Percentiles rank a stretch among this genome's conserved stretches.
These are phyloP conservation scores for Globisporangium irregulare DNA, from an alignment of 352 stramenopile genomes.

Conservation along the genomic window DNA sequence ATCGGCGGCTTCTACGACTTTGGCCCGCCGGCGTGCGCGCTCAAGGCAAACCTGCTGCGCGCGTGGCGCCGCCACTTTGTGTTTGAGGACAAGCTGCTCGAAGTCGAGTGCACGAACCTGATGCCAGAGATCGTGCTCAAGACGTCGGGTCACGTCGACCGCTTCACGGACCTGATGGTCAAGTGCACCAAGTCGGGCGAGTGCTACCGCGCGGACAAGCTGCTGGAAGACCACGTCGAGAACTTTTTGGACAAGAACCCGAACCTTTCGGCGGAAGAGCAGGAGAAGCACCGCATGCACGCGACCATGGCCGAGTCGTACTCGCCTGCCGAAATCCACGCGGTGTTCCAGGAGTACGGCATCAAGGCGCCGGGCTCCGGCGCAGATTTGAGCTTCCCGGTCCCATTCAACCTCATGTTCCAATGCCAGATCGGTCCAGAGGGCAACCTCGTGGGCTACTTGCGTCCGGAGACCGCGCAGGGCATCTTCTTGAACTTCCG, in stretches of 20 bases:
- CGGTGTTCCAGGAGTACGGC: conserved; percentile 92
- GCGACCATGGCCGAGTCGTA: conserved; percentile 98
- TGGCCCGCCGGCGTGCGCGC: conserved; percentile 92
- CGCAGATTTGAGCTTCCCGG: conserved; percentile 93
- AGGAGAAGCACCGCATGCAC: conserved; percentile 92
- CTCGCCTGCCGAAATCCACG: conserved; percentile 96
- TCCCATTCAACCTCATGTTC: conserved; percentile 99
- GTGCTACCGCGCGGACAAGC: conserved; percentile 99
- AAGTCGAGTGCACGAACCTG: conserved; percentile 99
- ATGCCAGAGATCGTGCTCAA: conserved; percentile 98
- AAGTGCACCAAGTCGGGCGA: conserved; percentile 97
- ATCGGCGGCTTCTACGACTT: conserved; percentile 99
- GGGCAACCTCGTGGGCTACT: conserved; percentile 95
- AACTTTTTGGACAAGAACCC: conserved; percentile 92
- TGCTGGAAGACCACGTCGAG: conserved; percentile 99
- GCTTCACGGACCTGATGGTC: conserved; percentile 99
- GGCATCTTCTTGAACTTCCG: conserved; percentile 99
- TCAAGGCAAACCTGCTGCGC: conserved; percentile 97
- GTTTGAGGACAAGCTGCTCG: conserved; percentile 97
- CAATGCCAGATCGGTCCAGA: conserved; percentile 98
- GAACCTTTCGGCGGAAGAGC: conserved; percentile 66
- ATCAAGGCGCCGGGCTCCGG: conserved; percentile 91
- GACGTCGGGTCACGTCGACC: conserved; percentile 98
- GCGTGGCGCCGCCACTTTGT: conserved; percentile 99
- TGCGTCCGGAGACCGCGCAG: conserved; percentile 98